Evolutionary conservation across 176 grass and related monocot species (phyloP).

Genomic region (Coix lacrymajobi): DNA sequence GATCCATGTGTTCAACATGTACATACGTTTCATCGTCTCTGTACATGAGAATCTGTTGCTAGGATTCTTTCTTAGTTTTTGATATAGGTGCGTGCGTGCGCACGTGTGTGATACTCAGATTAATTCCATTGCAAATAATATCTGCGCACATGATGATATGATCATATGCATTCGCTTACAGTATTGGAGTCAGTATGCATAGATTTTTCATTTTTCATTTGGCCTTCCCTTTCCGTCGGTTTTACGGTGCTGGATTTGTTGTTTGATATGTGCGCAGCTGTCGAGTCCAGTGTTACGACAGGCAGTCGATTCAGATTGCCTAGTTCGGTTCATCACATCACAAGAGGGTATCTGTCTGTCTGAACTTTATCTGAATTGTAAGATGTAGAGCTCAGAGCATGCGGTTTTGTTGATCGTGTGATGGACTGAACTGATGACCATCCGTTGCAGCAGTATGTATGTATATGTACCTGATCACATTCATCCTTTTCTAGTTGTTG

Average conservation of each 20-base stretch:
- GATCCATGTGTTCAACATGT: conserved; percentile 1
- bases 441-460: neutral
- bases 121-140: neutral
- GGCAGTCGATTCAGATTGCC: no score
- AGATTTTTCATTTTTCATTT: no score
- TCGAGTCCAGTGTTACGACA: neutral
- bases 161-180: neutral
- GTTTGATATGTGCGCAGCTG: neutral
- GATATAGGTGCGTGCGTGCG: neutral
- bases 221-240: no score
- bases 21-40: conserved; percentile 26
- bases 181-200: neutral
- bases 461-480: neutral
- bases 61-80: conserved; percentile 15
- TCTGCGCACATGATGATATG: conserved; percentile 4
- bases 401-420: neutral
- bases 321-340: no score
- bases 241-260: neutral
- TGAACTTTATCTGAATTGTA: neutral
- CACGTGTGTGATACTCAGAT: neutral
- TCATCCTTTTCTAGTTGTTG: neutral
- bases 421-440: neutral
- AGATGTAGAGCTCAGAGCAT: no score
- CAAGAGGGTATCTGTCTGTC: neutral
- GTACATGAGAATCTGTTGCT: conserved; percentile 25